Conservation (phyloP, 1,284 basidiomycete species). For the Bondarzewia mesenterica region DNA sequence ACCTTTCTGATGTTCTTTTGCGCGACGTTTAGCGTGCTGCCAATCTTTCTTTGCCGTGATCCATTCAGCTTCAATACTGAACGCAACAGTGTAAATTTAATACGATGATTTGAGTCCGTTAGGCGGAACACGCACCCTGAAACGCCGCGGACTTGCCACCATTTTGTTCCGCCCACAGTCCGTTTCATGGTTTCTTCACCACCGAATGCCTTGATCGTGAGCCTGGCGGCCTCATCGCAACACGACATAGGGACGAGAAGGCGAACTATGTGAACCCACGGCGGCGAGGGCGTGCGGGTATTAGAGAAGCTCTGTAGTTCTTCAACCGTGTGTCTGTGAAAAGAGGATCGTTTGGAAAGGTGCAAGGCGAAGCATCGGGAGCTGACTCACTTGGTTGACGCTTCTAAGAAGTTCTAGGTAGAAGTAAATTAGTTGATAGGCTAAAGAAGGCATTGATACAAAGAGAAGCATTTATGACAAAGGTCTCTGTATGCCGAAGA, state of each 20-base stretch:
- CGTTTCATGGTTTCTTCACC: conserved; percentile 70
- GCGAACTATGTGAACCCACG: conserved; percentile 79
- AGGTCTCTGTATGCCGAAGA: too few species aligned
- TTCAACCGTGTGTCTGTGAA: conserved; percentile 65
- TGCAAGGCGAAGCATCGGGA: neutral
- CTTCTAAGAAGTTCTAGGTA: conserved; percentile 38
- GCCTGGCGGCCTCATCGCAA: conserved; percentile 72
- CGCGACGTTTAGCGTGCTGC: conserved; percentile 47
- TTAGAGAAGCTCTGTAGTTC: conserved; percentile 84
- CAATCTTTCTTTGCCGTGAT: conserved; percentile 73
- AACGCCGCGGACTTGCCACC: conserved; percentile 92
- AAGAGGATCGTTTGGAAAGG: neutral
- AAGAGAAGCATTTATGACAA: too few species aligned
- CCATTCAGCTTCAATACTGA: conserved; percentile 85
- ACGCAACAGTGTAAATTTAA: neutral
- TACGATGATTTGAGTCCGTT: neutral
- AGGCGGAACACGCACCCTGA: conserved; percentile 42
- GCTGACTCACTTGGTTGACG: conserved; percentile 30
- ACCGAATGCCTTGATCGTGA: conserved; percentile 78
- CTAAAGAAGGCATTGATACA: neutral
- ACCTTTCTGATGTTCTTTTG: conserved; percentile 29
- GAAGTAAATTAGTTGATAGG: neutral
- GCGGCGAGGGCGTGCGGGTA: conserved; percentile 79
- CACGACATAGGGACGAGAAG: conserved; percentile 67
- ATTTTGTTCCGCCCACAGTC: conserved; percentile 84